Percentiles rank a stretch among this genome's conserved stretches.
Evolutionary conservation across 805 yeast genomes (phyloP).

Genomic region (Wickerhamiella azyma): DNA sequence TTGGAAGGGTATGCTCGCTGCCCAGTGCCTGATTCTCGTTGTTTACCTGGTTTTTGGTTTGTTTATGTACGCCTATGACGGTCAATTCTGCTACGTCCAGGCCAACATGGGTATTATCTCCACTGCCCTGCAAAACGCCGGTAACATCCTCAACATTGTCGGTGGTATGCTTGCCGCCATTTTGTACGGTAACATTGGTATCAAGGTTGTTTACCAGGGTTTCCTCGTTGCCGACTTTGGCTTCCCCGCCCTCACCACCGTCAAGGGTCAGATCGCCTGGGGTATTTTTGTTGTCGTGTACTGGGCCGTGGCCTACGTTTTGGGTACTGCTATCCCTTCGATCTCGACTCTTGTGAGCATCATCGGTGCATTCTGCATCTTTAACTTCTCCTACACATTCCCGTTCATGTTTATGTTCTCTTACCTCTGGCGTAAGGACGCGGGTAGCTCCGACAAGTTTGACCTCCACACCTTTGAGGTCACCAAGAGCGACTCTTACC

Average conservation of each 20-base stretch:
- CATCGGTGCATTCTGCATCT: constrained; percentile 33
- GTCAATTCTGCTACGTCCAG: constrained; percentile 27
- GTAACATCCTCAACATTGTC: constrained; percentile 28
- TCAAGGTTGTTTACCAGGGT: constrained; percentile 33
- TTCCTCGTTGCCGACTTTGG: constrained; percentile 25
- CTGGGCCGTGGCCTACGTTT: constrained; percentile 33
- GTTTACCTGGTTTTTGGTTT: constrained; percentile 32
- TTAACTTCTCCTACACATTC: constrained; percentile 35
- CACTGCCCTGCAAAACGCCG: constrained; percentile 25
- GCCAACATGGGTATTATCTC: constrained; percentile 33
- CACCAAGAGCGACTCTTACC: constrained; percentile 22
- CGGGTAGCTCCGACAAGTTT: neutral
- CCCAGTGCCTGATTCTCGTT: constrained; percentile 30
- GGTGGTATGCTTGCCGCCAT: constrained; percentile 33
- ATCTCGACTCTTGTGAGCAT: constrained; percentile 29
- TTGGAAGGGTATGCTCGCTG: constrained; percentile 34
- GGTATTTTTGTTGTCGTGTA: constrained; percentile 27
- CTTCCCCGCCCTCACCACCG: constrained; percentile 25
- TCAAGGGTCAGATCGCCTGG: constrained; percentile 24
- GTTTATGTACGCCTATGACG: constrained; percentile 33
- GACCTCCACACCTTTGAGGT: constrained; percentile 9
- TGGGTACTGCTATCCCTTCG: constrained; percentile 35
- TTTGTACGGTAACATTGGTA: constrained; percentile 35
- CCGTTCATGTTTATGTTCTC: constrained; percentile 21
- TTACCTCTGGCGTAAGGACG: neutral